Evolutionary conservation across 225 moss, liverwort and hornwort genomes (phyloP).

Genomic region (Takakia lepidozioides): DNA sequence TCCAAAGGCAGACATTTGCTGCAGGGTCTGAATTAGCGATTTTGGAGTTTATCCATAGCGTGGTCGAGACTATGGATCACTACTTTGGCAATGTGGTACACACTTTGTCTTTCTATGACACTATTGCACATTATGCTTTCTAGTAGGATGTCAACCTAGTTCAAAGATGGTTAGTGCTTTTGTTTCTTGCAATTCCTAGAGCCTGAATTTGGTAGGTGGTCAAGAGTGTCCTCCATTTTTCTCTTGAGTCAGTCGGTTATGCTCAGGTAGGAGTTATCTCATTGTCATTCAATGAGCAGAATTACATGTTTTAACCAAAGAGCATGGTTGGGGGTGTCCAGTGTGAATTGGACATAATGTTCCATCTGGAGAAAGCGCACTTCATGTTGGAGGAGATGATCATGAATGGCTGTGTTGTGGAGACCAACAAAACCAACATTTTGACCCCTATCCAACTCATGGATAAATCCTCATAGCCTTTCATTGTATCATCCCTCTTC

Average conservation of each 20-base stretch:
- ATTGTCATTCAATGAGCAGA: too few relatives aligned
- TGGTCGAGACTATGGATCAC: slow-evolving; percentile 92
- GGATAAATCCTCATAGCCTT: slow-evolving; percentile 67
- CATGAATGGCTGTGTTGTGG: slow-evolving; percentile 85
- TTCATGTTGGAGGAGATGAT: slow-evolving; percentile 99
- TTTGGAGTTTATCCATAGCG: slow-evolving; percentile 95
- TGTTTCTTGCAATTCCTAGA: too few relatives aligned
- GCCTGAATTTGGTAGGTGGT: too few relatives aligned
- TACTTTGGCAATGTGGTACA: slow-evolving; percentile 97
- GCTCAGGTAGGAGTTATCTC: too few relatives aligned
- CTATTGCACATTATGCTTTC: too few relatives aligned
- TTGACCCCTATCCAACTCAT: slow-evolving; percentile 75
- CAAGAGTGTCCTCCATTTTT: too few relatives aligned
- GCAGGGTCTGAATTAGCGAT: slow-evolving; percentile 96
- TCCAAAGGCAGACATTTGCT: too few relatives aligned
- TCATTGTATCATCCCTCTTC: neutral
- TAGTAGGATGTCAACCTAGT: too few relatives aligned
- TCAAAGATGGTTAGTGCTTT: too few relatives aligned
- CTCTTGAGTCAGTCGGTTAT: too few relatives aligned
- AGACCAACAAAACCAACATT: slow-evolving; percentile 82
- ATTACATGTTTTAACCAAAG: too few relatives aligned
- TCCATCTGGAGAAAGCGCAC: slow-evolving; percentile 87
- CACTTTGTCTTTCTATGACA: too few relatives aligned
- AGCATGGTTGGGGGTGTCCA: slow-evolving; percentile 23
- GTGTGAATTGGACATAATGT: slow-evolving; percentile 98